Conservation (phyloP, 1,284 basidiomycete genomes). For the Paramarasmius palmivorus region DNA sequence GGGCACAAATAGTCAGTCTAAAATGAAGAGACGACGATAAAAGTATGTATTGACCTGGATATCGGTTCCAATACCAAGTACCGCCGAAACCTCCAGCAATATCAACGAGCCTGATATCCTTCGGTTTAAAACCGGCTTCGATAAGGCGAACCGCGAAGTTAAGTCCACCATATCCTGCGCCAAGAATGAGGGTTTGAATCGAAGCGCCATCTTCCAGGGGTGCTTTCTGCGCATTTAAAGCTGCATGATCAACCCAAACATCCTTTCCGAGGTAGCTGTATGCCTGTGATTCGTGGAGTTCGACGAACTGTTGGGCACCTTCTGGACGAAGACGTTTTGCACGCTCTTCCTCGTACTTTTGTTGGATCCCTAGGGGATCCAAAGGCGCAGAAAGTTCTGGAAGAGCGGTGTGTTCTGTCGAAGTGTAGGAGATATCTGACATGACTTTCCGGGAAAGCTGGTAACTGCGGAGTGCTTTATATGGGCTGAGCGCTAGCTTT, state of each 20-base stretch:
- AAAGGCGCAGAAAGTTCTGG: no score
- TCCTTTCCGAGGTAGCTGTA: constrained; percentile 14
- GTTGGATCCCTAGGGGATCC: no score
- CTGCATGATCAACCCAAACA: constrained; percentile 18
- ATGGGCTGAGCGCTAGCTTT: no score
- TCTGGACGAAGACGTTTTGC: no score
- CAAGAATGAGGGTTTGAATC: constrained; percentile 16
- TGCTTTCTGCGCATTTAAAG: constrained; percentile 11
- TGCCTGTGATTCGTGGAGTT: no score
- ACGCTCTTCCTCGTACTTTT: no score
- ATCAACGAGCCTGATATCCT: constrained; percentile 18
- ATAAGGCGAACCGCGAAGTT: constrained; percentile 16
- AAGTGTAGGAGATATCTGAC: no score
- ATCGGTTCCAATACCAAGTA: constrained; percentile 23
- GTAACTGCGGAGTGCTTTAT: no score
- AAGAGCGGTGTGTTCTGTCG: no score
- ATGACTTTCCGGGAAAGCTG: no score
- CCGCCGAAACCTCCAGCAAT: constrained; percentile 20
- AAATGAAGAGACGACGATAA: not conserved
- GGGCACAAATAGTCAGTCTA: not conserved
- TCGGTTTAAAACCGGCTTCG: constrained; percentile 15
- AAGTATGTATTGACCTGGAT: constrained; percentile 19
- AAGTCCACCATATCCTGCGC: constrained; percentile 17
- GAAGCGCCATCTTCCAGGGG: constrained; percentile 12
- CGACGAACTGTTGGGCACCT: no score